Evolutionary conservation across 1,284 basidiomycete genomes (phyloP).

Genomic region (Gomphus bonarii): DNA sequence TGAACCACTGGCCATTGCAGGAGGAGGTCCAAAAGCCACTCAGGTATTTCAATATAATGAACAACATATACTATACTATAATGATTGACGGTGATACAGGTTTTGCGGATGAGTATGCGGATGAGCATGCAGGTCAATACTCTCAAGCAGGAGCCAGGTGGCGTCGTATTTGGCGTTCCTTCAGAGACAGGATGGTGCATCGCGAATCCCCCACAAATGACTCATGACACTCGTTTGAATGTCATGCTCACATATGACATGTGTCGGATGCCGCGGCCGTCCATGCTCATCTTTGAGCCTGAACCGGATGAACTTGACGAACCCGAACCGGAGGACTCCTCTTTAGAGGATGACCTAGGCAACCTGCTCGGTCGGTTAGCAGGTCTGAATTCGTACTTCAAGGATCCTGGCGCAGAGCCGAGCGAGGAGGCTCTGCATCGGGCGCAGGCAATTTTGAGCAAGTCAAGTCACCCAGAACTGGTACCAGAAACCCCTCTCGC

Average conservation of each 20-base stretch:
- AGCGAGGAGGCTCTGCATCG: slow-evolving; percentile 11
- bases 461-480: slow-evolving; percentile 9
- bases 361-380: slow-evolving; percentile 82
- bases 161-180: slow-evolving; percentile 73
- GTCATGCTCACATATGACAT: slow-evolving; percentile 80
- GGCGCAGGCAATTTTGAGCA: slow-evolving; percentile 10
- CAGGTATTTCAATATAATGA: slow-evolving; percentile 26
- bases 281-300: slow-evolving; percentile 62
- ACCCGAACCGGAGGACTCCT: slow-evolving; percentile 25
- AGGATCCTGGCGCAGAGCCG: slow-evolving; percentile 29
- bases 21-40: slow-evolving; percentile 65
- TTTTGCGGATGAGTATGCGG: slow-evolving; percentile 80
- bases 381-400: slow-evolving; percentile 81
- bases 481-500: slow-evolving; percentile 8
- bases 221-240: slow-evolving; percentile 61
- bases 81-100: slow-evolving; percentile 18
- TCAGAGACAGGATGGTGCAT: slow-evolving; percentile 82
- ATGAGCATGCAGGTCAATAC: slow-evolving; percentile 69
- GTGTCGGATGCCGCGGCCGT: slow-evolving; percentile 62
- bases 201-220: slow-evolving; percentile 50
- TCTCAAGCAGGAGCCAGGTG: slow-evolving; percentile 36
- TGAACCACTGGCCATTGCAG: slow-evolving; percentile 63
- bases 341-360: slow-evolving; percentile 59
- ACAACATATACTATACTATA: background rate
- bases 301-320: slow-evolving; percentile 28